These are phyloP conservation scores for Gleditsia sinensis DNA, from an alignment of 306 rosid genomes.

Conservation along the genomic window DNA sequence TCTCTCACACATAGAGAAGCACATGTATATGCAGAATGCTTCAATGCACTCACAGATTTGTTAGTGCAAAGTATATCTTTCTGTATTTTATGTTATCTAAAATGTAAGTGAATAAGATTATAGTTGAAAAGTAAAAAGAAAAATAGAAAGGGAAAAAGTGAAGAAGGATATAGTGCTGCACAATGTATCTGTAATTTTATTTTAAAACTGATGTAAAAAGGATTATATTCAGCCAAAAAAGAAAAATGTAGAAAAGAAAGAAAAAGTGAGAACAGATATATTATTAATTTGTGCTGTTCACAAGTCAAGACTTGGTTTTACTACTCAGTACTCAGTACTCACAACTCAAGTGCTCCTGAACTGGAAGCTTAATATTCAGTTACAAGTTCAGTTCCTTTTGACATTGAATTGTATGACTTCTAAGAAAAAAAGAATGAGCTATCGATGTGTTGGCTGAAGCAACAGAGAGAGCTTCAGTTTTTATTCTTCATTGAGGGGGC, in stretches of 20 bases:
- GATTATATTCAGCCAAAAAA: not conserved
- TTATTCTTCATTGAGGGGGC: not conserved
- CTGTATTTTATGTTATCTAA: too few relatives aligned
- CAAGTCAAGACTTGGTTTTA: too few relatives aligned
- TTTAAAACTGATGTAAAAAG: not conserved
- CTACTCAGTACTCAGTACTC: not conserved
- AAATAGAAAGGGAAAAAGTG: too few relatives aligned
- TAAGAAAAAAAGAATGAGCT: not conserved
- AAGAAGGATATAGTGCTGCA: too few relatives aligned
- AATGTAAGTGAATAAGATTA: too few relatives aligned
- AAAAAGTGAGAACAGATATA: not conserved
- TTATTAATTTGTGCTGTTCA: too few relatives aligned
- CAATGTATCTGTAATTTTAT: not conserved
- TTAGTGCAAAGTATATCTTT: conserved; percentile 3
- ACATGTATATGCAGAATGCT: not conserved
- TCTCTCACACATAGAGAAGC: not conserved
- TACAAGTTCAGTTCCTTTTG: not conserved
- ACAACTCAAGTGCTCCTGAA: not conserved
- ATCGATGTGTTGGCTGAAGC: too few relatives aligned
- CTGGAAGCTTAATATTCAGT: not conserved
- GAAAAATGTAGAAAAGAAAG: not conserved
- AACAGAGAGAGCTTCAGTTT: not conserved
- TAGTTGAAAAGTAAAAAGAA: too few relatives aligned
- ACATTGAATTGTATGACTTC: too few relatives aligned
- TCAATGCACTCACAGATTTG: not conserved